Conservation (phyloP, 2,329 filamentous ascomycete species). For the Cadophora gregata region DNA sequence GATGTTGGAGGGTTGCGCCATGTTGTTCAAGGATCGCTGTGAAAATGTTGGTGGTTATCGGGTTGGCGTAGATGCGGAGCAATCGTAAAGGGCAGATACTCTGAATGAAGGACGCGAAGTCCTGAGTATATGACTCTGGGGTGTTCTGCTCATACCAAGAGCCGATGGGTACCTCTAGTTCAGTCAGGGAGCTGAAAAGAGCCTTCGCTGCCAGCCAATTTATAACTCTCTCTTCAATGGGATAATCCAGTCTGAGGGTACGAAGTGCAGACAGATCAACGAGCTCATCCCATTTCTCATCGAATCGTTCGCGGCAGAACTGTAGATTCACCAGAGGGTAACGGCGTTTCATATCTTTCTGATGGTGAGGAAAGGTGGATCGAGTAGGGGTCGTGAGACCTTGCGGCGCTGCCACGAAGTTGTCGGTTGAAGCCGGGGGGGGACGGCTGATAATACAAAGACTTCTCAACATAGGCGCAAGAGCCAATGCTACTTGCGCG, state of each 20-base stretch:
- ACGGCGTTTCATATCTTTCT: neutral
- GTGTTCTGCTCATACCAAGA: neutral
- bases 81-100: neutral
- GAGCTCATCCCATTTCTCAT: neutral
- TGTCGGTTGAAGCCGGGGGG: neutral
- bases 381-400: neutral
- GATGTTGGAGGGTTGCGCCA: neutral
- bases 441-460: neutral
- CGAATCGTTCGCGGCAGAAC: neutral
- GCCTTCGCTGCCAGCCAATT: neutral
- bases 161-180: neutral
- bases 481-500: neutral
- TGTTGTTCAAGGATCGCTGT: neutral
- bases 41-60: neutral
- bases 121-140: neutral
- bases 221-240: neutral
- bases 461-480: neutral
- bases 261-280: neutral
- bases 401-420: neutral
- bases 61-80: neutral
- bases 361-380: neutral
- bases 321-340: neutral
- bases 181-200: neutral
- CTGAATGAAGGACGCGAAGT: neutral
- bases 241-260: neutral